Conservation (phyloP, 441 rosid genomes). For the Daphne laureola region DNA sequence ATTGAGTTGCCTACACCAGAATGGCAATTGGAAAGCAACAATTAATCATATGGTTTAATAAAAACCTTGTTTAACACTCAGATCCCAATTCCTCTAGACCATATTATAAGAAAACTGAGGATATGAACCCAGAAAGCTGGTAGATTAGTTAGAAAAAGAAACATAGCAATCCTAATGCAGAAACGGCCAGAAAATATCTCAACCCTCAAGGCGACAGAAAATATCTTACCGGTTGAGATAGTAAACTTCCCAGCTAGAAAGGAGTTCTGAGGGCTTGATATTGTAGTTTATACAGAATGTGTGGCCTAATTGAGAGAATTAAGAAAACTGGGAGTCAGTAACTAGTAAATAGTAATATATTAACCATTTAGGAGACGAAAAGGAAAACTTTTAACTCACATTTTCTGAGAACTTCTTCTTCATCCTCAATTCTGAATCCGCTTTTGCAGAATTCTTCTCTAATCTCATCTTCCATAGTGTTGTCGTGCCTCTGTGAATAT, state of each 20-base stretch:
- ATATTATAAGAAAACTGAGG: neutral
- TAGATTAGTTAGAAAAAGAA: neutral
- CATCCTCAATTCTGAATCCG: slow-evolving; percentile 55
- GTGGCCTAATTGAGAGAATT: slow-evolving; percentile 34
- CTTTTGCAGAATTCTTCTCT: slow-evolving; percentile 53
- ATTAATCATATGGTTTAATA: no score
- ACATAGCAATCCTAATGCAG: no score
- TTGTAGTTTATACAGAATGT: slow-evolving; percentile 75
- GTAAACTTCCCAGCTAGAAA: slow-evolving; percentile 84
- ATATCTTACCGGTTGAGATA: slow-evolving; percentile 70
- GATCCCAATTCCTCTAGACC: no score
- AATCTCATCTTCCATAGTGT: slow-evolving; percentile 63
- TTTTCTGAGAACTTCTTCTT: slow-evolving; percentile 57
- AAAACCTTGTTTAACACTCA: no score
- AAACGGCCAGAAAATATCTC: neutral
- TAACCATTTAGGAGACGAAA: neutral
- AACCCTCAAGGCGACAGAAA: neutral
- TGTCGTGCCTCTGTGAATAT: slow-evolving; percentile 13
- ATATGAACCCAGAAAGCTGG: neutral
- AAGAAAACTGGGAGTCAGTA: neutral
- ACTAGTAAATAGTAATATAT: neutral
- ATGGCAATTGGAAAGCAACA: neutral
- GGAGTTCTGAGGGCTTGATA: slow-evolving; percentile 67
- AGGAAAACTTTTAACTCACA: slow-evolving; percentile 25
- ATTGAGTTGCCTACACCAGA: slow-evolving; percentile 47